Evolutionary conservation across 2,329 filamentous ascomycete genomes (phyloP), one percentile per base, ranked within the genome.

Genomic region (Cercospora sp.): DNA sequence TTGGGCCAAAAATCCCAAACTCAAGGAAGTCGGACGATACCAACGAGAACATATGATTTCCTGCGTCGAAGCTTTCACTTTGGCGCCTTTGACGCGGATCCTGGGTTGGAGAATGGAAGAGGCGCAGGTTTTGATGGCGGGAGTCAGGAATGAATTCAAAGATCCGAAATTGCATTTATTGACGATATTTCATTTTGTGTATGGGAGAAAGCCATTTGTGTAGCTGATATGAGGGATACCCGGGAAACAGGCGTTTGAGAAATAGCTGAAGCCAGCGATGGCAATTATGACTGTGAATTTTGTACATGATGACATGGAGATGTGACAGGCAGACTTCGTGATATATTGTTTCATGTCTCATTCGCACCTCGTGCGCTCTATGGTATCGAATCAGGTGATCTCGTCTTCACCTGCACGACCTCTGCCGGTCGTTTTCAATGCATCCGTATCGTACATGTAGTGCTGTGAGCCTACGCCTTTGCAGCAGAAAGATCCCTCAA

Each of bases 41-140:
- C 68, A 72, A 39, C 60, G 67, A 12, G 70, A 70, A 45, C 69
- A 72, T 16, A 70, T 72, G 67, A 59, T 69, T n/a, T 26, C 60
- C 6, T 68, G 70, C 20, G 57, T 72, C 1, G 68, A 68, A 51
- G 64, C 76, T 1, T 82, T 80, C 72, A 79, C 76, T 3, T 74
- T 82, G 48, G 78, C 80, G 53, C 75, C 76, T 64, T 81, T 83
- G 71, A 75, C 78, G 39, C 75, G 77, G 58, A 80, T 77, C 0
- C 67, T 82, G 5, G 76, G 76, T 0, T 82, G 80, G 80, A 67
- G 28, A n/a, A 31, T 65, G 16, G 68, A 70, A 9, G 66, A 72
- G 26, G 66, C 64, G 20, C 68, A 67, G 39, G 64, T 70, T 2
- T 26, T 72, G 57, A 68, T 70, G 68, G 70, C 65, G 3, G 66